Base-by-base conservation (phyloP, 2,329 filamentous ascomycete species). In the Penicillium concentricum region DNA sequence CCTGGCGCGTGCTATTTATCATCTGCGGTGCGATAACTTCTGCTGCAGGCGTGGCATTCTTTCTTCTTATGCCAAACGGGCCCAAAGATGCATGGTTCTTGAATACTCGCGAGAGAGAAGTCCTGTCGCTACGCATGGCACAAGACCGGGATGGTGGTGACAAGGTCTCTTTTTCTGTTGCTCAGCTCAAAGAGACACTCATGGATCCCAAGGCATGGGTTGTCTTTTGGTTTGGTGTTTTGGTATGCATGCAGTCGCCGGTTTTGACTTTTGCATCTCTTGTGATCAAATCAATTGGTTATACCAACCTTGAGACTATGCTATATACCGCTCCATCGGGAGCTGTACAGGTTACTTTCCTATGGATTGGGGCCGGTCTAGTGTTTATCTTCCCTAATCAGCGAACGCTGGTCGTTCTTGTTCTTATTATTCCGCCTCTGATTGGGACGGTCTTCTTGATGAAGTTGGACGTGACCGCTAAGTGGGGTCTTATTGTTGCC, bases 11-110 rank as follows among this genome's bases (percentile, higher is more conserved):
- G 0, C 65, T 83, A 37, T 83, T 82, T 62, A 67, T 82, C 30
- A 71, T 83, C 13, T 81, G 77, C 54, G 81, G 81, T n/a, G 76
- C 74, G 0, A 57, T 81, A 8, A 83, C 81, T 0, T 61, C 72
- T 2, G 66, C 69, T 1, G 69, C 72, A 8, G 81, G 81, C 1
- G 65, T 79, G 0, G 54, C 73, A 0, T 83, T 83, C 66, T 78
- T 74, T 54, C 59, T 79, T 2, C 32, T 64, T 9, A 61, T 62
- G 56, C 81, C 81, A 0, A 72, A 68, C 39, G 75, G 76, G 0
- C 79, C 80, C 0, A 71, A 71, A 2, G 73, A 76, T 13, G 80
- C 80, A 1, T 82, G 81, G 80, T 83, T 83, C 60, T 67, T 83
- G 2, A 77, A 64, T 4, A 61, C 68, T 0, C 67, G 74, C 8